phyloP scores from a whole-genome alignment of 139 green algal species.

The Chlorella sp. region DNA sequence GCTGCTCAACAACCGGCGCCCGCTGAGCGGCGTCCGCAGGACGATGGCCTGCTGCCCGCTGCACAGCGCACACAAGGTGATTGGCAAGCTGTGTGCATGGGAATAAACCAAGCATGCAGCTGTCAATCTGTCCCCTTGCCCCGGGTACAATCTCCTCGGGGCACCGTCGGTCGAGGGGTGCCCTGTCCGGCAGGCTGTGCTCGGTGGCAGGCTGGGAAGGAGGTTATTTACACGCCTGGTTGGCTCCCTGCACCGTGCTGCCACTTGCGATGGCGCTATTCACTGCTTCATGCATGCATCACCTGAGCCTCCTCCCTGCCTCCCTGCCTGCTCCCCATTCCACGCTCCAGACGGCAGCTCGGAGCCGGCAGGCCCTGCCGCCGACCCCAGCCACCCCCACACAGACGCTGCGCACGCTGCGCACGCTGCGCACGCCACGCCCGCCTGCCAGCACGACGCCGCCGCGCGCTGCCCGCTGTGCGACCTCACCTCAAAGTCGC shows the following conservation, averaged over 20 bases:
- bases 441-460: constrained; percentile 18
- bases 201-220: no score
- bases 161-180: no score
- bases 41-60: neutral
- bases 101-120: neutral
- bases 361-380: neutral
- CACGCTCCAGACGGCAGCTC: neutral
- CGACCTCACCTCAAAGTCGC: constrained; percentile 17
- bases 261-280: no score
- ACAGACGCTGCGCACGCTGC: neutral
- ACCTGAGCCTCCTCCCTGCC: neutral
- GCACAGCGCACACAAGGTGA: neutral
- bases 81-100: neutral
- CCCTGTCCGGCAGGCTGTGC: no score
- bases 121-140: no score
- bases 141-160: no score
- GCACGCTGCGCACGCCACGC: neutral
- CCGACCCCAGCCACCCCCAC: neutral
- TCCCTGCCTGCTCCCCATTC: neutral
- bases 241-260: no score
- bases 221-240: no score
- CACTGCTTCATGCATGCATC: neutral
- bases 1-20: neutral
- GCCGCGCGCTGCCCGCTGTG: constrained; percentile 18
- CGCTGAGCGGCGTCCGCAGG: neutral